Conservation (phyloP, 352 stramenopile species). For the Globisporangium lucens region DNA sequence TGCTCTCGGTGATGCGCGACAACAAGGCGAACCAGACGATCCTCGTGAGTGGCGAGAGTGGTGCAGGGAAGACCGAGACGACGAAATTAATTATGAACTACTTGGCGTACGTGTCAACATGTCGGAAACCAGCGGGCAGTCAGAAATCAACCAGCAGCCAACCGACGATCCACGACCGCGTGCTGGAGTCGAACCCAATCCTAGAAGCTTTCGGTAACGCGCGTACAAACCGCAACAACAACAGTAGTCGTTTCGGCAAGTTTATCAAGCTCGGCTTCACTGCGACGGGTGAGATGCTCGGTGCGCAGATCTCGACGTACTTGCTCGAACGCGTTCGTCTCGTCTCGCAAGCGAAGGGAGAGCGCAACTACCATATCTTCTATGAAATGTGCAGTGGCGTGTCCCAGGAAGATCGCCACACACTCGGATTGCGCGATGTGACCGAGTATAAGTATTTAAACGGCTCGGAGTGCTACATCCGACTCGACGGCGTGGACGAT, state of each 20-base stretch:
- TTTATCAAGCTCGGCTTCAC: slow-evolving; percentile 95
- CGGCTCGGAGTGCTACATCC: slow-evolving; percentile 67
- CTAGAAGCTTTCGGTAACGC: slow-evolving; percentile 96
- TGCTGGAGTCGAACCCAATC: slow-evolving; percentile 95
- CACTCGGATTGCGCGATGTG: slow-evolving; percentile 45
- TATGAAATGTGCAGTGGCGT: slow-evolving; percentile 93
- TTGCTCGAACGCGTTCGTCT: slow-evolving; percentile 95
- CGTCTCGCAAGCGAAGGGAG: slow-evolving; percentile 90
- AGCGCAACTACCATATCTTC: slow-evolving; percentile 98
- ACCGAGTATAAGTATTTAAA: slow-evolving; percentile 84
- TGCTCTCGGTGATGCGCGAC: slow-evolving; percentile 46
- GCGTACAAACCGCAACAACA: slow-evolving; percentile 95
- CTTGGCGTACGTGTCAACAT: slow-evolving; percentile 83
- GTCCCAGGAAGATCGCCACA: slow-evolving; percentile 44
- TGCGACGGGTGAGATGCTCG: slow-evolving; percentile 67
- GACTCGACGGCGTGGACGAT: slow-evolving; percentile 80
- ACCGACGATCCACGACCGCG: slow-evolving; percentile 75
- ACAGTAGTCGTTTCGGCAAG: slow-evolving; percentile 95
- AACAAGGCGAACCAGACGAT: slow-evolving; percentile 90
- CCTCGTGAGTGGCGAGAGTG: slow-evolving; percentile 94
- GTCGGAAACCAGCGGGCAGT: slow-evolving; percentile 13
- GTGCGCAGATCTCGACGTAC: slow-evolving; percentile 89
- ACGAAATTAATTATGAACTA: slow-evolving; percentile 98
- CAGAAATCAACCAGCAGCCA: slow-evolving; percentile 19
- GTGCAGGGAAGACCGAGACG: slow-evolving; percentile 95